These are phyloP conservation scores for Pelargonium cotyledonis DNA, from an alignment of 441 rosid genomes.

Conservation along the genomic window DNA sequence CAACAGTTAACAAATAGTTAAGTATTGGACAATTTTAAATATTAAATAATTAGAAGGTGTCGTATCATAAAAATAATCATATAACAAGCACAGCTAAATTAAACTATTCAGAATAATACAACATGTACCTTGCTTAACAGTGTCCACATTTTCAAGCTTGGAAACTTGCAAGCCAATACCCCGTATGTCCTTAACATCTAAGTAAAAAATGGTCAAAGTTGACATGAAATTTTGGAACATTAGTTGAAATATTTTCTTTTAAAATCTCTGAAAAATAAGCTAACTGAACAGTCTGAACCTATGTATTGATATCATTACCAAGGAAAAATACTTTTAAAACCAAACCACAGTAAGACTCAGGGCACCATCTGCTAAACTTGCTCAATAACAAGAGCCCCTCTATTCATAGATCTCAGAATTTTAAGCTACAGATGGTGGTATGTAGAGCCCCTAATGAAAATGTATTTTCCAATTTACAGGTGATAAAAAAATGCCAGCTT, in stretches of 20 bases:
- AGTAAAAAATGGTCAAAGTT: conserved; percentile 12
- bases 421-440: background rate
- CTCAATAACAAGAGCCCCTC: no score
- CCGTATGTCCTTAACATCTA: conserved; percentile 82
- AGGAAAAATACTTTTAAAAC: background rate
- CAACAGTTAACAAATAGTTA: conserved; percentile 24
- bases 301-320: conserved; percentile 4
- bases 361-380: background rate
- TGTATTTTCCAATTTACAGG: background rate
- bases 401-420: background rate
- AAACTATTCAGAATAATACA: conserved; percentile 1
- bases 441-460: background rate
- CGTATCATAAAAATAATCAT: conserved; percentile 1
- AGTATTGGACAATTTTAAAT: conserved; percentile 8
- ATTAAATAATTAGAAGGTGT: background rate
- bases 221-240: conserved; percentile 5
- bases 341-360: conserved; percentile 1
- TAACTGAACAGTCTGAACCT: background rate
- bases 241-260: background rate
- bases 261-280: background rate
- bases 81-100: background rate
- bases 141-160: conserved; percentile 67
- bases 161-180: conserved; percentile 97
- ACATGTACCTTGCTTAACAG: conserved; percentile 50
- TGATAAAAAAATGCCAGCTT: background rate